Evolutionary conservation across 148 eudicot species (phyloP).

Genomic region (Persicaria tinctoria): DNA sequence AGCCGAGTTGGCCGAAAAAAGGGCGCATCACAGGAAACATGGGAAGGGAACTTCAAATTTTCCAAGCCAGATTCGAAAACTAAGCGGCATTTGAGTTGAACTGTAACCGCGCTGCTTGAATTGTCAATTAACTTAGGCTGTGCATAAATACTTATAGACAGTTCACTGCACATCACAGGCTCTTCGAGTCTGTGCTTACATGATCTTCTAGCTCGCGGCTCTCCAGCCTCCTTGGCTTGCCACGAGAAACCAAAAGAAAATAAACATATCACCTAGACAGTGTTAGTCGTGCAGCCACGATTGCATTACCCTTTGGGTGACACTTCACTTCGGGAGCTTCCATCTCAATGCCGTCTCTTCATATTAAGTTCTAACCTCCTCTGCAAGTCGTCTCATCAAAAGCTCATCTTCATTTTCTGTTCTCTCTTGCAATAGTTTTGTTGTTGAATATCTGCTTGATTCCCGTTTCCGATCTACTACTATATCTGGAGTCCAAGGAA

Average conservation of each 20-base stretch:
- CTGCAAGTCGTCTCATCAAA: neutral
- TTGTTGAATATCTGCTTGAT: slow-evolving; percentile 23
- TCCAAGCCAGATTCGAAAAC: slow-evolving; percentile 3
- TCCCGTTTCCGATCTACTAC: slow-evolving; percentile 13
- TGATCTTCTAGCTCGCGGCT: slow-evolving; percentile 2
- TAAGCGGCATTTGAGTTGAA: neutral
- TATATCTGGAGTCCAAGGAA: slow-evolving; percentile 1
- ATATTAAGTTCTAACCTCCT: neutral
- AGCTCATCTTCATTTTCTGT: neutral
- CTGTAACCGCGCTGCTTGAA: neutral
- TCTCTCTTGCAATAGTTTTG: slow-evolving; percentile 12
- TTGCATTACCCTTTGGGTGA: neutral
- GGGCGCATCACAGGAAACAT: neutral
- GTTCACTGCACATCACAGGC: neutral
- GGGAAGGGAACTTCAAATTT: slow-evolving; percentile 1
- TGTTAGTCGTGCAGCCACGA: slow-evolving; percentile 6
- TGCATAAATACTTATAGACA: slow-evolving; percentile 8
- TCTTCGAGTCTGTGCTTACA: neutral
- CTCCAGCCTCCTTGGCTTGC: slow-evolving; percentile 1
- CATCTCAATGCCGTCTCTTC: neutral
- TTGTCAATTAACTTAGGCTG: neutral
- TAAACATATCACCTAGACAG: neutral
- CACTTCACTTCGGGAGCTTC: neutral
- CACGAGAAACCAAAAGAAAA: neutral
- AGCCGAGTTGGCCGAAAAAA: too few relatives aligned